Evolutionary conservation across 495 filamentous ascomycete genomes (phyloP), one percentile per base, ranked within the genome.

Genomic region (Hamigera avellanea): DNA sequence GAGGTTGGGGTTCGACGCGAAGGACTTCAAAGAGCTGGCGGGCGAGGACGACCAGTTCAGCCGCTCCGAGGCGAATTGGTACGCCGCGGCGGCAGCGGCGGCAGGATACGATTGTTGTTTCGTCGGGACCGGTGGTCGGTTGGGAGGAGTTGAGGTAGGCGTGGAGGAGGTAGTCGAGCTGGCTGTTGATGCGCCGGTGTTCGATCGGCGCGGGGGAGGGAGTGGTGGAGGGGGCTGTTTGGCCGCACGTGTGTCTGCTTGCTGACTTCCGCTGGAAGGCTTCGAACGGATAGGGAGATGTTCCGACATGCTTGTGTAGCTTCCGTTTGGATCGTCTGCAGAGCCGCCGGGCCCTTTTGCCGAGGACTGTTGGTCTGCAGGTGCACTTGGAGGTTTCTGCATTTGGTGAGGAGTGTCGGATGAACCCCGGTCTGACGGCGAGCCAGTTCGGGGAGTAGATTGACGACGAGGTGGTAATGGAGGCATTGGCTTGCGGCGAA

Each of bases 401-500:
- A 12, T 32, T 17, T 32, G 13, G 2, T 32, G 4, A 32, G 10
- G 3, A 13, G 7, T 9, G 6, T 12, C n/a, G 14, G 4, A 4
- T 6, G 5, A 2, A 4, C 19, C 42, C 1, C 41, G 36, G 21
- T 52, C 45, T 15, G 41, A 38, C 19, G 46, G 36, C n/a, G 37
- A 36, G 2, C 41, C 46, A n/a, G 51, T 37, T 16, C 51, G 50
- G 21, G 51, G 35, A 14, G 47, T 42, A 23, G 46, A 52, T 2
- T 39, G 32, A 36, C 55, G 57, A 14, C 61, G 63, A 13, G 64
- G 59, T 28, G 69, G 70, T 15, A 62, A 40, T 4, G 66, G 58
- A 23, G 69, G 67, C 0, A 50, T 57, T 1, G 62, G 56, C 41
- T 70, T 72, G 17, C 61, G 62, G 33, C 54, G 59, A 17, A 61